Conservation (phyloP, 441 rosid species). For the Omphalea diandra region DNA sequence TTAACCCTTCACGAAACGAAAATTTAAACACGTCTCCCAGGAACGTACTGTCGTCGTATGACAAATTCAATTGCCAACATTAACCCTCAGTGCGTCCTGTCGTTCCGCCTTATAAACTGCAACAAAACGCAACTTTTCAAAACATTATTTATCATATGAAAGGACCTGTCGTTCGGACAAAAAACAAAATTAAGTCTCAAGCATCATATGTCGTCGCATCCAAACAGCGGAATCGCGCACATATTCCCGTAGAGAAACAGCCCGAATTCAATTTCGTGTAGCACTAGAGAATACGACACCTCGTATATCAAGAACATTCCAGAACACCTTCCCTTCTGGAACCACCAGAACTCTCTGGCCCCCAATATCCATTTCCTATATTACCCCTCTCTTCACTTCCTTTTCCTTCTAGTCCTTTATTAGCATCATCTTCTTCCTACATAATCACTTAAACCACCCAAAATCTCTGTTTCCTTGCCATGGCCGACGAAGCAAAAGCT, state of each 20-base stretch:
- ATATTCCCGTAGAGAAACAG: slow-evolving; percentile 19
- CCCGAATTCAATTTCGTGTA: neutral
- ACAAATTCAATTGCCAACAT: no score
- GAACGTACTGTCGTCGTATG: no score
- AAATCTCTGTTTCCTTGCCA: slow-evolving; percentile 14
- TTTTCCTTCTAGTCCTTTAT: neutral
- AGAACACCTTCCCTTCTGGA: slow-evolving; percentile 30
- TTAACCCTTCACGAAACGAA: no score
- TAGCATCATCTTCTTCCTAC: no score
- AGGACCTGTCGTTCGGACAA: neutral
- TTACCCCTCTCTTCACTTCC: no score
- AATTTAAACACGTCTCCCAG: no score
- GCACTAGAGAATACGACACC: slow-evolving; percentile 4
- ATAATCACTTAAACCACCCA: neutral
- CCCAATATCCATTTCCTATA: neutral
- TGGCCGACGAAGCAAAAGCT: slow-evolving; percentile 98
- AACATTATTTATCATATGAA: no score
- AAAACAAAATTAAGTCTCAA: no score
- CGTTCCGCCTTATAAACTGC: no score
- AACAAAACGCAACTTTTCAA: no score
- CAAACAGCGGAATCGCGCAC: neutral
- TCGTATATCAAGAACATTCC: slow-evolving; percentile 38
- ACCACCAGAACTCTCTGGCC: slow-evolving; percentile 32
- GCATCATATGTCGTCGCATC: no score
- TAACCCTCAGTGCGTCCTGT: no score